phyloP scores from a whole-genome alignment of 2,329 filamentous ascomycete genomes.

The Colletotrichum eremochloae region DNA sequence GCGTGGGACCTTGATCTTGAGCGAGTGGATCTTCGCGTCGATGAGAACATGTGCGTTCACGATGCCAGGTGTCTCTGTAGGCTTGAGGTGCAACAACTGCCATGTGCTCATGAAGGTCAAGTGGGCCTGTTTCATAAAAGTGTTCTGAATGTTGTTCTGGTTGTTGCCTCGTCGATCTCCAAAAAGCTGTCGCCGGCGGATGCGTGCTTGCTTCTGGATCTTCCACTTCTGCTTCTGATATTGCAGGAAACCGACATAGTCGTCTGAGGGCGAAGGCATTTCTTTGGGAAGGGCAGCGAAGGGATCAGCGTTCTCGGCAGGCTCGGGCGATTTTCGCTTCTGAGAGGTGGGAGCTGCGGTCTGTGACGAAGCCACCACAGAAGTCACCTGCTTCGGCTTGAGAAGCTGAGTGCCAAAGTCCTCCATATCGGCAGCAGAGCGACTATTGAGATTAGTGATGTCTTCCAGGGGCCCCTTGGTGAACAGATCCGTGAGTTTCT shows the following conservation, averaged over 20 bases:
- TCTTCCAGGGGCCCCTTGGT: conserved; percentile 79
- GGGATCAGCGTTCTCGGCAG: conserved; percentile 77
- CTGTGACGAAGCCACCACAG: conserved; percentile 69
- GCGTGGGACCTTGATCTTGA: conserved; percentile 91
- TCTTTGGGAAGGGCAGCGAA: conserved; percentile 84
- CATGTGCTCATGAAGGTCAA: conserved; percentile 91
- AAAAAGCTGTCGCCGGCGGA: conserved; percentile 89
- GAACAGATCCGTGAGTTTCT: conserved; percentile 97
- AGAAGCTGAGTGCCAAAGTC: conserved; percentile 81
- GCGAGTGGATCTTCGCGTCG: conserved; percentile 87
- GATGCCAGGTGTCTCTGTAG: conserved; percentile 86
- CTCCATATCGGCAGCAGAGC: conserved; percentile 77
- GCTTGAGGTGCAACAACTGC: conserved; percentile 90
- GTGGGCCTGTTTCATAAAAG: conserved; percentile 93
- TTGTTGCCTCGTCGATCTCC: conserved; percentile 82
- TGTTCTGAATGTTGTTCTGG: conserved; percentile 74
- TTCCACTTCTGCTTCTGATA: conserved; percentile 99
- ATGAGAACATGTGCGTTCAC: conserved; percentile 93
- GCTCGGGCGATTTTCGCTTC: conserved; percentile 82
- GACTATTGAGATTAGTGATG: conserved; percentile 74
- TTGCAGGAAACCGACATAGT: conserved; percentile 88
- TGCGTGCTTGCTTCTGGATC: conserved; percentile 91
- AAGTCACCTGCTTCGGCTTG: conserved; percentile 72
- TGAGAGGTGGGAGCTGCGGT: conserved; percentile 62
- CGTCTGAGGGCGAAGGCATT: conserved; percentile 87